These are phyloP conservation scores for Mycena olivaceomarginata DNA, from an alignment of 768 basidiomycete species.

Conservation along the genomic window DNA sequence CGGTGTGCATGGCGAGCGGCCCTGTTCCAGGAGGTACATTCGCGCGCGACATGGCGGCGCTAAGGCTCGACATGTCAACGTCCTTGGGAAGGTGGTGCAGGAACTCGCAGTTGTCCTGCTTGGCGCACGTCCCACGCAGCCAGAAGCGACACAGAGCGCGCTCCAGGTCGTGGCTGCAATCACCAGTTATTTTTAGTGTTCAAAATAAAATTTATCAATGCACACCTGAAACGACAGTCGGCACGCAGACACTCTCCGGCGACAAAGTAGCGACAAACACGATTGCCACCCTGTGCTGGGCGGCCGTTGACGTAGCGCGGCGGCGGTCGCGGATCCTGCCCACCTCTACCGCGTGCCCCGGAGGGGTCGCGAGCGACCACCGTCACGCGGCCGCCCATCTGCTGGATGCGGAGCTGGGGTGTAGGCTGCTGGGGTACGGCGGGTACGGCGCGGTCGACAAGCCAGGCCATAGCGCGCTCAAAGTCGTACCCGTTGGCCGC, in stretches of 20 bases:
- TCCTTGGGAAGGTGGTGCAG: constrained; percentile 93
- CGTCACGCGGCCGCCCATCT: constrained; percentile 81
- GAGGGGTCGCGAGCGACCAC: constrained; percentile 75
- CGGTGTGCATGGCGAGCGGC: constrained; percentile 62
- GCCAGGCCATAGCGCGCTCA: constrained; percentile 95
- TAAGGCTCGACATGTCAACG: constrained; percentile 84
- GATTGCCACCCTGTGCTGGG: constrained; percentile 75
- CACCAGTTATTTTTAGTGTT: constrained; percentile 28
- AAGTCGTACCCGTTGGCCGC: constrained; percentile 94
- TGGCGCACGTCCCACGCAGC: constrained; percentile 97
- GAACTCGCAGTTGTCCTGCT: constrained; percentile 97
- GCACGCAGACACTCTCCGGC: constrained; percentile 97
- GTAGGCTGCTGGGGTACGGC: constrained; percentile 64
- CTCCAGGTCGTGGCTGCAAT: constrained; percentile 91
- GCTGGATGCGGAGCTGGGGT: constrained; percentile 70
- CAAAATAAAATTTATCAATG: background rate
- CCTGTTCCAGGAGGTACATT: constrained; percentile 72
- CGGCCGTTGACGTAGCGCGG: constrained; percentile 73
- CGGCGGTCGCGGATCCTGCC: constrained; percentile 56
- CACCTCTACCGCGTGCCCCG: constrained; percentile 57
- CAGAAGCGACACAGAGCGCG: constrained; percentile 97
- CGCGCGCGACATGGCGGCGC: constrained; percentile 79
- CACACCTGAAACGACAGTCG: constrained; percentile 98
- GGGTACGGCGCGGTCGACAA: constrained; percentile 85
- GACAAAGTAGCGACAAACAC: constrained; percentile 97